These are phyloP conservation scores for Grosmannia huntii DNA, from an alignment of 2,329 filamentous ascomycete genomes.

Conservation along the genomic window DNA sequence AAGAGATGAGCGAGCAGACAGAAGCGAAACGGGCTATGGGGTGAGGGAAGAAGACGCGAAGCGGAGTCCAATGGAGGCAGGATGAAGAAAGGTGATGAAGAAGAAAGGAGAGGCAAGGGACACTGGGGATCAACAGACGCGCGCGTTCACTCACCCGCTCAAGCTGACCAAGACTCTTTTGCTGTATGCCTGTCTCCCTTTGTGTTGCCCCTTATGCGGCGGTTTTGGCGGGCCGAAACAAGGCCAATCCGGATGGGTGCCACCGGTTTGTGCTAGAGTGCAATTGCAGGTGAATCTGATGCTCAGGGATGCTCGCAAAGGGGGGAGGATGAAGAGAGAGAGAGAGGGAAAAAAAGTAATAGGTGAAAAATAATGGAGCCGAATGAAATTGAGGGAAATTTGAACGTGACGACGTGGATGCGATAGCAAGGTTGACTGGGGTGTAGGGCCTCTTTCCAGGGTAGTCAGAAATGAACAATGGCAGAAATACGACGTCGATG, in stretches of 20 bases:
- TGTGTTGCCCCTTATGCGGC: conserved; percentile 5
- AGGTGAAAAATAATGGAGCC: neutral
- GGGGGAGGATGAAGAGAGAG: neutral
- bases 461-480: conserved; percentile 1
- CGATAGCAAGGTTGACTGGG: neutral
- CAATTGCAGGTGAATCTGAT: neutral
- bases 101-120: neutral
- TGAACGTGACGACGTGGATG: conserved; percentile 1
- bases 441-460: neutral
- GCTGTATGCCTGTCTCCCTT: neutral
- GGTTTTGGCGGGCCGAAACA: conserved; percentile 8
- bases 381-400: conserved; percentile 3
- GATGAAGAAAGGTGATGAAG: neutral
- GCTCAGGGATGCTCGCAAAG: neutral
- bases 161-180: neutral
- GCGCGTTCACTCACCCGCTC: conserved; percentile 1
- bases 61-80: neutral
- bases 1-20: neutral
- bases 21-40: neutral
- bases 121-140: neutral
- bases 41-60: neutral
- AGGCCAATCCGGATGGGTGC: conserved; percentile 2
- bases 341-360: conserved; percentile 16
- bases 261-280: neutral
- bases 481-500: neutral